A percentile compares a stretch with the other conserved stretches of the same genome.
Evolutionary conservation across 2,329 filamentous ascomycete genomes (phyloP).

Genomic region (Byssochlamys sp.): DNA sequence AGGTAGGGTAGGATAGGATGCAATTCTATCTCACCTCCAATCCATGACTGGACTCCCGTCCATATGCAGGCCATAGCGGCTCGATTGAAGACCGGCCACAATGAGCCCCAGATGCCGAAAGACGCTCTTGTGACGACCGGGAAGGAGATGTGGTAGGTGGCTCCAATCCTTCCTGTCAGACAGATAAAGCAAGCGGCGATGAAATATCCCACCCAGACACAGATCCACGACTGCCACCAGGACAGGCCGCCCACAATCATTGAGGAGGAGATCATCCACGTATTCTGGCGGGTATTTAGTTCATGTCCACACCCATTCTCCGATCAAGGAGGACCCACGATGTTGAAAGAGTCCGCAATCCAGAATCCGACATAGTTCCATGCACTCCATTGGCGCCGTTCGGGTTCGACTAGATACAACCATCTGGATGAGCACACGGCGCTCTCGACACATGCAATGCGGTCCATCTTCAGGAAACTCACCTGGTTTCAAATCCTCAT

Average conservation of each 20-base stretch:
- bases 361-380: conserved; percentile 87
- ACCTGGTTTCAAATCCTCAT: conserved; percentile 65
- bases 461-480: conserved; percentile 8
- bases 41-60: conserved; percentile 54
- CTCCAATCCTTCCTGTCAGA: conserved; percentile 71
- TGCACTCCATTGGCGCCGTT: conserved; percentile 69
- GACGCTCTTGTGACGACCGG: conserved; percentile 68
- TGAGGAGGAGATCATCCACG: conserved; percentile 84
- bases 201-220: conserved; percentile 76
- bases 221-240: conserved; percentile 89
- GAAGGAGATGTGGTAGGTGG: conserved; percentile 80
- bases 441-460: conserved; percentile 5
- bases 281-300: conserved; percentile 46
- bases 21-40: conserved; percentile 46
- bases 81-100: conserved; percentile 84
- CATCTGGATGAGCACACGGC: not conserved
- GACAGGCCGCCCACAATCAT: conserved; percentile 70
- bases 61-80: conserved; percentile 67
- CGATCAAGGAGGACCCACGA: conserved; percentile 39
- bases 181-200: conserved; percentile 68
- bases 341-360: conserved; percentile 77
- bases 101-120: conserved; percentile 78
- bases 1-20: not conserved
- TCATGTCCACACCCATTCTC: not conserved
- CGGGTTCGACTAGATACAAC: conserved; percentile 57